A percentile compares a stretch with the other conserved stretches of the same genome.
phyloP scores from a whole-genome alignment of 2,329 filamentous ascomycete species.

The Trichoderma pleuroti region DNA sequence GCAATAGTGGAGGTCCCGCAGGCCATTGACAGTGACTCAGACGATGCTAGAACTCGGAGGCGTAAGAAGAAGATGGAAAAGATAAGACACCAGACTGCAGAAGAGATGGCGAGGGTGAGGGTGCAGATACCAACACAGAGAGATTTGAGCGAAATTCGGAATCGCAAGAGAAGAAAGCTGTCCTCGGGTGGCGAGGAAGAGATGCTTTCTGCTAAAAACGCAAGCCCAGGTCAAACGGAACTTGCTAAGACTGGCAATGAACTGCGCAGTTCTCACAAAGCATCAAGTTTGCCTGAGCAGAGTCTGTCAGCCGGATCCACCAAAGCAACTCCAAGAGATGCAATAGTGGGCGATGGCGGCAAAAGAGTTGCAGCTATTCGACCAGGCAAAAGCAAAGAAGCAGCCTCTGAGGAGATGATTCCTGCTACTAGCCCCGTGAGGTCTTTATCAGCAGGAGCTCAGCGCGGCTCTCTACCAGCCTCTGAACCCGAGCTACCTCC shows the following conservation, averaged over 20 bases:
- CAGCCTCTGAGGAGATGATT: conserved; percentile 36
- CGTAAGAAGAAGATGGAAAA: conserved; percentile 36
- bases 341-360: conserved; percentile 18
- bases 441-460: conserved; percentile 28
- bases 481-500: conserved; percentile 37
- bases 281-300: conserved; percentile 26
- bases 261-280: conserved; percentile 28
- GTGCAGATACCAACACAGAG: conserved; percentile 29
- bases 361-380: conserved; percentile 6
- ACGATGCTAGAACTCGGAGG: conserved; percentile 32
- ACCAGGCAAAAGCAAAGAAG: conserved; percentile 21
- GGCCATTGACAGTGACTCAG: conserved; percentile 34
- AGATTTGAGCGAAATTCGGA: conserved; percentile 25
- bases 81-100: conserved; percentile 39
- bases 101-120: conserved; percentile 41
- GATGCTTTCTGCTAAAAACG: background rate
- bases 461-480: conserved; percentile 21
- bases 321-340: conserved; percentile 33
- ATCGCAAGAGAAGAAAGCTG: conserved; percentile 29
- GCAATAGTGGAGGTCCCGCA: conserved; percentile 25
- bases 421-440: conserved; percentile 38
- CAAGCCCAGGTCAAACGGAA: background rate
- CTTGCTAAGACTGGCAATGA: background rate
- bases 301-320: conserved; percentile 29
- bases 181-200: background rate